Evolutionary conservation across 345 rosid species (phyloP), one percentile per base, ranked within the genome.

Genomic region (Litchi chinensis): DNA sequence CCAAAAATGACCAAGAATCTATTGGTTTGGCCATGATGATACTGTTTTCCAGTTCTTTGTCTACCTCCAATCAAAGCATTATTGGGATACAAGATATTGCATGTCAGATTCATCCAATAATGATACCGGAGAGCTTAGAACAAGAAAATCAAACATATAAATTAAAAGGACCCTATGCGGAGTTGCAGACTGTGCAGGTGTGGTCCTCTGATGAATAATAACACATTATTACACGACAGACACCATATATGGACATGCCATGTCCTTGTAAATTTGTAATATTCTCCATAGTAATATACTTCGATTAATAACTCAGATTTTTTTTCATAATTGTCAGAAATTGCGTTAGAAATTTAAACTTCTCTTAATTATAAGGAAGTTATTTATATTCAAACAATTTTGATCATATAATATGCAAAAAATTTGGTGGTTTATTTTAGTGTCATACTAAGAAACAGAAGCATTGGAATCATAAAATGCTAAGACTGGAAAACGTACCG

Each of bases 81-180:
- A n/a, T 70, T 50, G 69, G 37, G 37, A 43, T 62, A 70, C 62
- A 70, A 5, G 16, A 76, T 76, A 54, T 77, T 32, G 32, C 56
- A 10, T 48, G 12, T 16, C 10, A 43, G 46, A 68, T 77, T 69
- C 79, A 69, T 69, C 28, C 18, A 57, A 68, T 77, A 1, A 68
- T 77, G 66, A 40, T 40, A 56, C 9, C 2, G 26, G 56, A 9
- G 48, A 56, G 73, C 21, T 21, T 54, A 54, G 59, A 11, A 50
- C 59, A 60, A 32, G 15, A 10, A 52, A 69, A 59, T 43, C 5
- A 37, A 37, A 16, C 37, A 59, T 26, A 15, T 10, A 48, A 26
- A 50, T 69, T 11, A 10, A 3, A 46, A 69, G 22, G 56, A 21
- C n/a, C 5, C 59, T 32, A 32, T 32, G 37, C 37, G 4, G 37